A percentile compares a stretch with the other conserved stretches of the same genome.
Conservation (phyloP, 768 basidiomycete species). For the Boletus reticuloceps region DNA sequence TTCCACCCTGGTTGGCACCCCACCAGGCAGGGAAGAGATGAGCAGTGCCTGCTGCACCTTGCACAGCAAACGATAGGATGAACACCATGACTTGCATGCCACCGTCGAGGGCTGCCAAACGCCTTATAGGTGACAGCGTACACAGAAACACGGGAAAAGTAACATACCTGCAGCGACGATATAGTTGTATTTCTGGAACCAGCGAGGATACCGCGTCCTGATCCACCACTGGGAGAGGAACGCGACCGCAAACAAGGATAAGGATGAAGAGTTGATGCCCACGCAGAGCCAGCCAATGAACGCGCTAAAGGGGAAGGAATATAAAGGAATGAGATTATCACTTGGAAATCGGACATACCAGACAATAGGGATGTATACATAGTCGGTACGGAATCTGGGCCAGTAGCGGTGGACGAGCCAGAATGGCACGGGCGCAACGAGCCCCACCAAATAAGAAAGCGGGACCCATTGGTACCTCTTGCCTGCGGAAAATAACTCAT, state of each 20-base stretch:
- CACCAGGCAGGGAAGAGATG: conserved; percentile 58
- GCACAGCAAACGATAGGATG: conserved; percentile 48
- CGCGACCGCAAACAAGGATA: conserved; percentile 7
- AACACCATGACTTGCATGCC: conserved; percentile 54
- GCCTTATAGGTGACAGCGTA: not conserved
- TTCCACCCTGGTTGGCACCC: conserved; percentile 54
- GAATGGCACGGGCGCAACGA: conserved; percentile 39
- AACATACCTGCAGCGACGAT: conserved; percentile 40
- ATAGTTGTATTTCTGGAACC: conserved; percentile 40
- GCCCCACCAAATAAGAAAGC: conserved; percentile 31
- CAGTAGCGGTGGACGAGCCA: conserved; percentile 37
- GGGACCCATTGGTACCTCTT: conserved; percentile 40
- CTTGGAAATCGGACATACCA: conserved; percentile 16
- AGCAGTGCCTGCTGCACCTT: conserved; percentile 47
- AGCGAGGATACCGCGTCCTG: conserved; percentile 34
- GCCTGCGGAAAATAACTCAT: conserved; percentile 32
- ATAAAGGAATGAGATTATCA: not conserved
- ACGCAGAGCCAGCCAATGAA: conserved; percentile 15
- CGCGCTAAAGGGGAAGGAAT: conserved; percentile 10
- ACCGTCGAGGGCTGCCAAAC: conserved; percentile 32
- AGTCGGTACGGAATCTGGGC: conserved; percentile 29
- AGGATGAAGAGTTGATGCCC: conserved; percentile 28
- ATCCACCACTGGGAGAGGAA: conserved; percentile 39
- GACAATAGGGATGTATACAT: conserved; percentile 31
- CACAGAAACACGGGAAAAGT: not conserved